phyloP scores from a whole-genome alignment of 768 basidiomycete genomes.

The Lactarius hatsudake region DNA sequence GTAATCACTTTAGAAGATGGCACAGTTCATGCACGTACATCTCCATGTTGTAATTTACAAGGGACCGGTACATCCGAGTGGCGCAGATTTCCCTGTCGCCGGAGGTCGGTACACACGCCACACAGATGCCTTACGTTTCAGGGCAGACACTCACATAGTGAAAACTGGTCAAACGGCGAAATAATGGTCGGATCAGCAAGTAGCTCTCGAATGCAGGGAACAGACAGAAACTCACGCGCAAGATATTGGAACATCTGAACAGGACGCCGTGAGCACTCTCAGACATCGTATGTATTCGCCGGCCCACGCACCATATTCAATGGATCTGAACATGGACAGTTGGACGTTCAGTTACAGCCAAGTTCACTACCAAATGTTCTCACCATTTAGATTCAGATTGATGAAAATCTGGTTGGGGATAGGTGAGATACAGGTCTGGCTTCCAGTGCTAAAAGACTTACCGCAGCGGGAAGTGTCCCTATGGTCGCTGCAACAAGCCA shows the following conservation, averaged over 20 bases:
- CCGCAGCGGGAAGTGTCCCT: constrained; percentile 7
- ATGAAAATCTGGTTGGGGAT: constrained; percentile 12
- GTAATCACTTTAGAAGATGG: neutral
- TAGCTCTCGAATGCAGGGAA: neutral
- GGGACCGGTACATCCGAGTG: constrained; percentile 19
- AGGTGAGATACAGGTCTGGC: neutral
- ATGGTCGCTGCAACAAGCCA: constrained; percentile 11
- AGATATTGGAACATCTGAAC: constrained; percentile 18
- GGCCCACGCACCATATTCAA: constrained; percentile 13
- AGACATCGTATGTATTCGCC: neutral
- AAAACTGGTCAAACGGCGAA: neutral
- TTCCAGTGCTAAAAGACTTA: neutral
- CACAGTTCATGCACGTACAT: neutral
- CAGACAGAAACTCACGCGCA: constrained; percentile 4
- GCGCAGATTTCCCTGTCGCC: constrained; percentile 8
- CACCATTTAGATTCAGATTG: constrained; percentile 18
- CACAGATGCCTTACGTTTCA: neutral
- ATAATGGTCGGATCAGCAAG: neutral
- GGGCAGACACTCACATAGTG: constrained; percentile 2
- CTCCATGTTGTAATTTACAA: neutral
- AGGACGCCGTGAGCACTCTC: neutral
- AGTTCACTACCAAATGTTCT: neutral
- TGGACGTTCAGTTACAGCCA: neutral
- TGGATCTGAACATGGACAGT: neutral
- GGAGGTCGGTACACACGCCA: neutral